Evolutionary conservation across 2,329 filamentous ascomycete species (phyloP).

Genomic region (Aspergillus sp.): DNA sequence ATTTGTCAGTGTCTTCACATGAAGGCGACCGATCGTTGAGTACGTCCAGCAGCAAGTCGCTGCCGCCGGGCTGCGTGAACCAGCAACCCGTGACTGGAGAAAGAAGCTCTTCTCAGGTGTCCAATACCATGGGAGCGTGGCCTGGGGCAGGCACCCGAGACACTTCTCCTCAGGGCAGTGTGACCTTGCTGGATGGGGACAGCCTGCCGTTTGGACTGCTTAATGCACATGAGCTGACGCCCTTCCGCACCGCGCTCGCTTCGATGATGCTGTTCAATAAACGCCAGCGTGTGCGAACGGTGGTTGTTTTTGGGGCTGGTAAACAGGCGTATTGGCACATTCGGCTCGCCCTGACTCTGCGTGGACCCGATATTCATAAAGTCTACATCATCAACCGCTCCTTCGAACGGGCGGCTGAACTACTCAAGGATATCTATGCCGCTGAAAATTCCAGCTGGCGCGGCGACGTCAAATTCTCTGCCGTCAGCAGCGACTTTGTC

Average conservation of each 20-base stretch:
- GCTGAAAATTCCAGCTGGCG: conserved; percentile 57
- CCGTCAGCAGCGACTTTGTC: conserved; percentile 65
- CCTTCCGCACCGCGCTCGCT: conserved; percentile 63
- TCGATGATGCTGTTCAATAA: conserved; percentile 57
- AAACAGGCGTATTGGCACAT: conserved; percentile 95
- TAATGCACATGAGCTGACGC: conserved; percentile 64
- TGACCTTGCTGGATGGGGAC: conserved; percentile 55
- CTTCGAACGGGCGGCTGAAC: conserved; percentile 39
- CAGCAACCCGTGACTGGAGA: conserved; percentile 15
- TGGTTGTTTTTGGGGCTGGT: conserved; percentile 83
- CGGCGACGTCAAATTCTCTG: conserved; percentile 61
- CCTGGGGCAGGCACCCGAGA: conserved; percentile 29
- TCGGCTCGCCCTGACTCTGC: conserved; percentile 69
- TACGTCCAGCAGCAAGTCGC: conserved; percentile 23
- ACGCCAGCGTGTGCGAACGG: conserved; percentile 65
- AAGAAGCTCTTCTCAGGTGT: conserved; percentile 14
- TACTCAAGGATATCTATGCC: conserved; percentile 53
- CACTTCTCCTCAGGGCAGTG: conserved; percentile 51
- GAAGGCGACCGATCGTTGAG: conserved; percentile 16
- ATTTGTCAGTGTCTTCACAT: conserved; percentile 31
- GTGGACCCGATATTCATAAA: conserved; percentile 63
- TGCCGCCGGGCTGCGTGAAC: conserved; percentile 26
- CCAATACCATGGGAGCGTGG: conserved; percentile 28
- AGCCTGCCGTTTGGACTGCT: conserved; percentile 59
- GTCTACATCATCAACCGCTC: conserved; percentile 78